Base-by-base conservation (phyloP, 2,329 filamentous ascomycete species). In the Zymoseptoria passerinii region DNA sequence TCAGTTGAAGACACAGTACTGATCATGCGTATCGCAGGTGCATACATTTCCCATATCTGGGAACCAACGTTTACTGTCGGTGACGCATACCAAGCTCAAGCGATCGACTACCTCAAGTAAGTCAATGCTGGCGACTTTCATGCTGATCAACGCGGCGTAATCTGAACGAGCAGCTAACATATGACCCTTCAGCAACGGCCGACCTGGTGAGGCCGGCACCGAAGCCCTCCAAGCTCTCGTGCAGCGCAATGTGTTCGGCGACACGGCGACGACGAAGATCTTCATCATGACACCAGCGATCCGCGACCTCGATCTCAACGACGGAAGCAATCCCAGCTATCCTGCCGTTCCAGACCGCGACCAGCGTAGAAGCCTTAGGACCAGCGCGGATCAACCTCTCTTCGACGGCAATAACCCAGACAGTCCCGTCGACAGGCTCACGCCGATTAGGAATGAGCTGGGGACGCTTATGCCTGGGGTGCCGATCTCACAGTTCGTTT, bases 281-380 rank as follows among this genome's bases (percentile, higher is more conserved):
- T 52, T 52, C 50, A 52, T 52, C 50, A 52, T 52, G 50, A 52
- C 50, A 4, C 50, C 50, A 28, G 50, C 50, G 23, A 52, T 20
- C 13, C 28, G 28, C 28, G 28, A 28, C 10, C 50, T 52, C 50
- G 50, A 52, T 28, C 50, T 52, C 20, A 28, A 20, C 7, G 50
- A 40, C 35, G 35, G 35, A 1, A 40, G 35, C 16, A 40, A 13
- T 16, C 10, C 10, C 10, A 16, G 35, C 35, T 13, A 40, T 9
- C 35, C 35, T 16, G 35, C 35, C 16, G 35, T 40, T 4, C 35
- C 35, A 40, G 35, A 40, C 10, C 10, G 35, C 10, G 35, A 40
- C 10, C 35, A 28, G 19, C 23, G 50, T 16, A 20, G 19, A 3
- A 52, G 50, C 50, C 50, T 52, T n/a, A 19, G 16, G 50, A 29